phyloP scores from a whole-genome alignment of 192 early-diverging fungal species.

The Phlyctochytrium arcticum region DNA sequence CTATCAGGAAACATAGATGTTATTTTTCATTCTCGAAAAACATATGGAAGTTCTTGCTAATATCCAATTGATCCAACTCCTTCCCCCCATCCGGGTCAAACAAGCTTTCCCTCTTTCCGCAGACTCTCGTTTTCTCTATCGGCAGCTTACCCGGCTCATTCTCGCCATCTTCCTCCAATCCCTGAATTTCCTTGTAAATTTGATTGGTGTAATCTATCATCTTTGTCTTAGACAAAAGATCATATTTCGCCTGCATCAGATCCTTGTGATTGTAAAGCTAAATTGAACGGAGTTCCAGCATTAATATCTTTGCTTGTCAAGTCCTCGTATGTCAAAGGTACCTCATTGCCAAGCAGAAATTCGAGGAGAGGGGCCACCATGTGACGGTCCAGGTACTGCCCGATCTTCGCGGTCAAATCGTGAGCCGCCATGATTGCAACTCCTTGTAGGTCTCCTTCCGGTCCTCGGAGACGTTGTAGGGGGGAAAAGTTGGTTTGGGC shows the following conservation, averaged over 20 bases:
- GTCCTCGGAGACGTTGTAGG: too few species aligned
- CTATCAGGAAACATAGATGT: constrained; percentile 12
- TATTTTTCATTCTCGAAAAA: too few species aligned
- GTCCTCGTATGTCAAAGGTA: constrained; percentile 15
- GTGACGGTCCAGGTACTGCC: constrained; percentile 72
- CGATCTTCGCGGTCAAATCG: constrained; percentile 33
- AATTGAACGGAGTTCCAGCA: not conserved
- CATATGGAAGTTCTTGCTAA: too few species aligned
- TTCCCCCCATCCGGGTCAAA: too few species aligned
- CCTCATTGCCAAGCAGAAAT: constrained; percentile 79
- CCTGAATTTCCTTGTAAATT: constrained; percentile 77
- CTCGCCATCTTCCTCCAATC: constrained; percentile 46
- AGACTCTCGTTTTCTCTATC: not conserved
- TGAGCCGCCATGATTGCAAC: constrained; percentile 23
- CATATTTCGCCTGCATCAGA: constrained; percentile 82
- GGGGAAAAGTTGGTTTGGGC: too few species aligned
- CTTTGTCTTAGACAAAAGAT: constrained; percentile 81
- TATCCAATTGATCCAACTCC: too few species aligned
- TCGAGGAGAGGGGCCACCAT: constrained; percentile 87
- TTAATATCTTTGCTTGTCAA: not conserved
- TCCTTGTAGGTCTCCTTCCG: too few species aligned
- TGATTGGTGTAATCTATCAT: constrained; percentile 92
- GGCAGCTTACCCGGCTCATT: constrained; percentile 69
- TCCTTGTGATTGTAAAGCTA: constrained; percentile 76
- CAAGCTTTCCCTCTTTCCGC: not conserved